phyloP scores from a whole-genome alignment of 192 early-diverging fungal species.

The Linnemannia zychae region DNA sequence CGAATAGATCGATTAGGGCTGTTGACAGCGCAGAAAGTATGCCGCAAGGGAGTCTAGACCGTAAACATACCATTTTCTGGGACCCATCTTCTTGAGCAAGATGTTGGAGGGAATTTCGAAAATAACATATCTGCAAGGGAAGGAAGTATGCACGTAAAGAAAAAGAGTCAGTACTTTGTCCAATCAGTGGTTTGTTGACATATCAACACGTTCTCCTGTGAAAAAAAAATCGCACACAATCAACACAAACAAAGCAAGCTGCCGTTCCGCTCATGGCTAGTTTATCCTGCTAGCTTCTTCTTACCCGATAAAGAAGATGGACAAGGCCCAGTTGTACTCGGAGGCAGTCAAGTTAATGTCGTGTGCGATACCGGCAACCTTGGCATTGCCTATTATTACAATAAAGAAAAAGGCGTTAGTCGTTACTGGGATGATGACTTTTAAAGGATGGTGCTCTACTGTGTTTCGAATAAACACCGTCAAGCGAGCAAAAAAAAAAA shows the following conservation, averaged over 20 bases:
- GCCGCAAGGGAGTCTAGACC: neutral
- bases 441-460: neutral
- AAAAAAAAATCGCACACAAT: neutral
- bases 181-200: neutral
- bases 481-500: neutral
- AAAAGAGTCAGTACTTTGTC: no score
- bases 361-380: conserved; percentile 62
- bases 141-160: conserved; percentile 24
- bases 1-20: neutral
- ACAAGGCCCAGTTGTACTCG: conserved; percentile 73
- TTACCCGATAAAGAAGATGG: conserved; percentile 79
- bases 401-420: neutral
- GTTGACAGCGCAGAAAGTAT: no score
- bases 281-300: conserved; percentile 42
- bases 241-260: conserved; percentile 1
- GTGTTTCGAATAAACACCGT: neutral
- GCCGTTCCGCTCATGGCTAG: no score
- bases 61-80: conserved; percentile 60
- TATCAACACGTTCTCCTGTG: neutral
- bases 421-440: neutral
- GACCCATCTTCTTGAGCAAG: conserved; percentile 70
- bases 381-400: conserved; percentile 65
- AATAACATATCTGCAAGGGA: conserved; percentile 64
- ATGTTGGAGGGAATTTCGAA: conserved; percentile 85
- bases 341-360: conserved; percentile 59